Conservation (phyloP, 2,329 filamentous ascomycete species). For the Hypoxylon sp. region DNA sequence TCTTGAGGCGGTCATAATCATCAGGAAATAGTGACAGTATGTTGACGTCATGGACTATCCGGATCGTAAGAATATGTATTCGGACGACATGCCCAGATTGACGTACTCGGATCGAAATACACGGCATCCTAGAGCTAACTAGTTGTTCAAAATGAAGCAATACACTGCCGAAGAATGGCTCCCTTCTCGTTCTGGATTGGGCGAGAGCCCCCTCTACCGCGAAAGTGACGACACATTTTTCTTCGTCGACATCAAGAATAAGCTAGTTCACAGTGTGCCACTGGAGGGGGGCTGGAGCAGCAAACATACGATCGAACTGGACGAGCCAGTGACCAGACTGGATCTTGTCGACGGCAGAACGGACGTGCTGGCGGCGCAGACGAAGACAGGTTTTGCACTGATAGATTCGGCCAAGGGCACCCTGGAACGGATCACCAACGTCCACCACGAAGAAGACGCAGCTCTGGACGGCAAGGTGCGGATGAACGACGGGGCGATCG, state of each 20-base stretch:
- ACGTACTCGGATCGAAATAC: background rate
- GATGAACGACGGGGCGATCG: constrained; percentile 40
- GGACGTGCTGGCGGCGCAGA: constrained; percentile 37
- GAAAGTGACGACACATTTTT: constrained; percentile 37
- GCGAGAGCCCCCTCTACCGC: constrained; percentile 41
- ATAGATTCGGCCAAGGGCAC: constrained; percentile 30
- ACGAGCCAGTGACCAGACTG: constrained; percentile 36
- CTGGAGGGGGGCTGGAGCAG: constrained; percentile 25
- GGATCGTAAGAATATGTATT: too few relatives aligned
- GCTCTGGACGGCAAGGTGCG: constrained; percentile 33
- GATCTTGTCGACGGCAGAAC: constrained; percentile 26
- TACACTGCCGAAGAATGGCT: constrained; percentile 40
- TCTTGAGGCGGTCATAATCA: background rate
- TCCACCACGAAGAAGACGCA: constrained; percentile 21
- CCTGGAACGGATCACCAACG: constrained; percentile 26
- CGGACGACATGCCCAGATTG: background rate
- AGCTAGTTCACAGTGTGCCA: constrained; percentile 34
- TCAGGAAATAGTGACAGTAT: background rate
- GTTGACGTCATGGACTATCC: background rate
- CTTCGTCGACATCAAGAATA: constrained; percentile 41
- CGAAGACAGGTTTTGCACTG: constrained; percentile 32
- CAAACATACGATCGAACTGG: constrained; percentile 12
- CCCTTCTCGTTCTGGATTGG: constrained; percentile 34
- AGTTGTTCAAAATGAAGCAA: constrained; percentile 27
- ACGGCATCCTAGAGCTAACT: background rate